These are phyloP conservation scores for Leccinum boreale DNA, from an alignment of 768 basidiomycete species.

Conservation along the genomic window DNA sequence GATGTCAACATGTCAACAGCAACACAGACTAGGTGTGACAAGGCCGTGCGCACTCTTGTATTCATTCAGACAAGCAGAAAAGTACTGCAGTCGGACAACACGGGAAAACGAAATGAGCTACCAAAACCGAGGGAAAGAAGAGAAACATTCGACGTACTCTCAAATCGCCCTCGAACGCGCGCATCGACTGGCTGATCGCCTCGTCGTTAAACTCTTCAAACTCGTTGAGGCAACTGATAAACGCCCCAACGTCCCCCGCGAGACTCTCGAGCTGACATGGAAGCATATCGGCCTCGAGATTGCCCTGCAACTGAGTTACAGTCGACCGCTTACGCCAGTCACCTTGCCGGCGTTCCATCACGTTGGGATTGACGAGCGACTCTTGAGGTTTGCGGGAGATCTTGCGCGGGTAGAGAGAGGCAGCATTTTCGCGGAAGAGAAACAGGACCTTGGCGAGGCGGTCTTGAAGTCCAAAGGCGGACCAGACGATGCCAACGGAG, in stretches of 20 bases:
- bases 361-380: conserved; percentile 28
- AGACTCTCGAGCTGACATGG: conserved; percentile 43
- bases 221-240: conserved; percentile 47
- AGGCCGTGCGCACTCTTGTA: conserved; percentile 38
- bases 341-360: conserved; percentile 28
- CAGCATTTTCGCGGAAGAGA: conserved; percentile 53
- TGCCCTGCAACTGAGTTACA: conserved; percentile 33
- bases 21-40: background rate
- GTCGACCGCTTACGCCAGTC: conserved; percentile 34
- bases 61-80: conserved; percentile 44
- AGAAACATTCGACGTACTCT: conserved; percentile 28
- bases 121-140: background rate
- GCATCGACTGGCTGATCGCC: conserved; percentile 44
- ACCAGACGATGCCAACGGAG: conserved; percentile 53
- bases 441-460: conserved; percentile 47
- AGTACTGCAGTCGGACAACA: conserved; percentile 35
- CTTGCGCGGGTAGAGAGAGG: conserved; percentile 48
- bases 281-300: conserved; percentile 45
- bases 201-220: conserved; percentile 56
- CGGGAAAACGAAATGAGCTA: background rate
- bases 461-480: conserved; percentile 46
- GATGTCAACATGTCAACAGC: background rate
- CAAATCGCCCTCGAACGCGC: conserved; percentile 46
- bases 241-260: conserved; percentile 44
- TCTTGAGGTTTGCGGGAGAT: conserved; percentile 37